phyloP scores from a whole-genome alignment of 2,329 filamentous ascomycete genomes.

The Sphaceloma murrayae region DNA sequence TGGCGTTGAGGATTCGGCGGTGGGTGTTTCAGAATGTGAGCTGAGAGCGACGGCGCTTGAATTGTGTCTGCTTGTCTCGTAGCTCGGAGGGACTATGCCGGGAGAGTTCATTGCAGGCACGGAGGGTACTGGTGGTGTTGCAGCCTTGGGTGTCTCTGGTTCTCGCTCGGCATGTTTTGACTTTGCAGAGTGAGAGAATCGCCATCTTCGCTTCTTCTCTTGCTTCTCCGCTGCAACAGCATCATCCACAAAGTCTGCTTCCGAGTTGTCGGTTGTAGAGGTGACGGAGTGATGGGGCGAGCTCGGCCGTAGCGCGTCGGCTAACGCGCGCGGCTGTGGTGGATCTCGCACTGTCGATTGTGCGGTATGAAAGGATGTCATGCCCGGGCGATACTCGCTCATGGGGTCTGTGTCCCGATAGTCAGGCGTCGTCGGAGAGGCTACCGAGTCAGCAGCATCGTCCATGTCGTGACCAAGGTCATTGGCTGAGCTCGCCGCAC shows the following conservation, averaged over 20 bases:
- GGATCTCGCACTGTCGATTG: slow-evolving; percentile 29
- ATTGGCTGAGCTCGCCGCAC: slow-evolving; percentile 80
- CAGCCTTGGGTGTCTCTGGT: neutral
- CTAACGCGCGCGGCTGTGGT: slow-evolving; percentile 51
- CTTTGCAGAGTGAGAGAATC: slow-evolving; percentile 44
- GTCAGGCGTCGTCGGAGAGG: slow-evolving; percentile 24
- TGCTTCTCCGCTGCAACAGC: slow-evolving; percentile 44
- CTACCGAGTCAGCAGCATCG: slow-evolving; percentile 25
- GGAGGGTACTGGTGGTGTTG: neutral
- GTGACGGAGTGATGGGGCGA: slow-evolving; percentile 71
- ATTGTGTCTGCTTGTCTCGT: neutral
- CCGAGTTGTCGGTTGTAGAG: slow-evolving; percentile 72
- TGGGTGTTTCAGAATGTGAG: neutral
- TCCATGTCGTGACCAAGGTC: slow-evolving; percentile 42
- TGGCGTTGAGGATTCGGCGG: slow-evolving; percentile 1
- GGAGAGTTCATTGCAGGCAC: slow-evolving; percentile 3
- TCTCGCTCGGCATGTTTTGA: slow-evolving; percentile 26
- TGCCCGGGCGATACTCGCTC: slow-evolving; percentile 23
- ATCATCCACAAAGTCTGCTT: slow-evolving; percentile 65
- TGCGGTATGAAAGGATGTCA: slow-evolving; percentile 31
- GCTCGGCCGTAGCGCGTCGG: slow-evolving; percentile 50
- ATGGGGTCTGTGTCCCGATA: slow-evolving; percentile 19
- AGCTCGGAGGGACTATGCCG: neutral
- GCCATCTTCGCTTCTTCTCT: slow-evolving; percentile 63
- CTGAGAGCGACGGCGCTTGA: slow-evolving; percentile 6